These are phyloP conservation scores for Pharus latifolius DNA, from an alignment of 176 grass and related monocot species.

Conservation along the genomic window DNA sequence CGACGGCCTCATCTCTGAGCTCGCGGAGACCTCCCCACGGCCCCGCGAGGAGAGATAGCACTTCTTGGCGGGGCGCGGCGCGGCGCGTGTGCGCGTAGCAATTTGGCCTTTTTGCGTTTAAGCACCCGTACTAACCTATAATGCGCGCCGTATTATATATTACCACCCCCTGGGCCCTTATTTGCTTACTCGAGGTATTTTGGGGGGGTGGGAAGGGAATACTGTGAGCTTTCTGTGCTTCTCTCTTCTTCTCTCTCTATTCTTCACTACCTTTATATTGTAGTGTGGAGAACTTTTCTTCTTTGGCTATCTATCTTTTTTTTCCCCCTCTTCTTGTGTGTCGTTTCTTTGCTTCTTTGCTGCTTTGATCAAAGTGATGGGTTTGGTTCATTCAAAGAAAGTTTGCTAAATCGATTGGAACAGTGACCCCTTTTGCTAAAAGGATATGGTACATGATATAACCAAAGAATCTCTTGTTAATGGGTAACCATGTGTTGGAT, in stretches of 20 bases:
- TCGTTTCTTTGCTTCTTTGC: not conserved
- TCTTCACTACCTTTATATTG: not conserved
- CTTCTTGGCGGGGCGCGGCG: constrained; percentile 10
- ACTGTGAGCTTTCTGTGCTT: constrained; percentile 5
- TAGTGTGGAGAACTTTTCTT: not conserved
- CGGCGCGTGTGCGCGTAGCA: constrained; percentile 32
- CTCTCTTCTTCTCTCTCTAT: not conserved
- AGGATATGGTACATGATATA: not conserved
- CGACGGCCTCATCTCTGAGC: constrained; percentile 40
- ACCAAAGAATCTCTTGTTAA: not conserved
- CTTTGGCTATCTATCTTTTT: not conserved
- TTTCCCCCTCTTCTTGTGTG: not conserved
- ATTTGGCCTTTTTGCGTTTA: not conserved
- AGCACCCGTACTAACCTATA: not conserved
- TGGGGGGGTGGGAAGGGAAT: constrained; percentile 14
- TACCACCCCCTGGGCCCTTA: not conserved
- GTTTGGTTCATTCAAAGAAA: constrained; percentile 19
- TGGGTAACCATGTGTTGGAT: too few species aligned
- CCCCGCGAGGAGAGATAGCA: not conserved
- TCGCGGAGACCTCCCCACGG: not conserved
- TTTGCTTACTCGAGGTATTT: accelerated
- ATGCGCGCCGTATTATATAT: not conserved
- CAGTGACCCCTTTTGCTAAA: not conserved
- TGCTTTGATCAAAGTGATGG: constrained; percentile 27
- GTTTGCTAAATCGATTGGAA: not conserved